Evolutionary conservation across 768 basidiomycete genomes (phyloP).

Genomic region (Phaeolepiota aurea): DNA sequence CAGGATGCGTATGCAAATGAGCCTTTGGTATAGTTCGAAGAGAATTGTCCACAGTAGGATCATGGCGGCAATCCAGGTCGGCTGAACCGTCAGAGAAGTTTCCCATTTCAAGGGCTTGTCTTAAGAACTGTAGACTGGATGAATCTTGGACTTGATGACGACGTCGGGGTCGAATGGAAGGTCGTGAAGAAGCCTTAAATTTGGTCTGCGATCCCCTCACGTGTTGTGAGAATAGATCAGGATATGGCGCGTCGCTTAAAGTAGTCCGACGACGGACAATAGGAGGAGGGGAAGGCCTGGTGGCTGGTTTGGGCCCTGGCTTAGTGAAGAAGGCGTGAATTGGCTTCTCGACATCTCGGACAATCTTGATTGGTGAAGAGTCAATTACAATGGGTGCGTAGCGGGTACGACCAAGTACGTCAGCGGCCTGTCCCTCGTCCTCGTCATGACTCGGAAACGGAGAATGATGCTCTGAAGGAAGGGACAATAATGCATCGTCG

Average conservation of each 20-base stretch:
- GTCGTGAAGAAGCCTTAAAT: neutral
- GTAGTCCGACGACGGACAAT: no score
- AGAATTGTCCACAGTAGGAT: neutral
- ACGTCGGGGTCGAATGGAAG: neutral
- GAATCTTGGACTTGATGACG: neutral
- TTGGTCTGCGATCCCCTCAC: slow-evolving; percentile 22
- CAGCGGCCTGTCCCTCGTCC: no score
- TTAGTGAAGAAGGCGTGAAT: slow-evolving; percentile 42
- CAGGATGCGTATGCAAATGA: slow-evolving; percentile 36
- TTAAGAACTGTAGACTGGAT: neutral
- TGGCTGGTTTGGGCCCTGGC: slow-evolving; percentile 15
- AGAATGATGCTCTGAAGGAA: no score
- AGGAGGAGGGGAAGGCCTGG: slow-evolving; percentile 6
- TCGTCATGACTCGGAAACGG: no score
- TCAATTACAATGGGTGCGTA: slow-evolving; percentile 37
- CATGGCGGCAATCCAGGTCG: no score
- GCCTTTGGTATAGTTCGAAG: slow-evolving; percentile 14
- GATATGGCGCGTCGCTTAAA: slow-evolving; percentile 41
- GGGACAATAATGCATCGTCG: no score
- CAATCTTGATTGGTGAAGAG: slow-evolving; percentile 26
- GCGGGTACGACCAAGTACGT: no score
- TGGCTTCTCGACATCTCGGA: slow-evolving; percentile 16
- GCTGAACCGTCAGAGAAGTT: no score
- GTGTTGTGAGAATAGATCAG: slow-evolving; percentile 45
- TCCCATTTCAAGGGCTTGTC: neutral